These are phyloP conservation scores for Eucalyptus pumila DNA, from an alignment of 345 rosid genomes.

Conservation along the genomic window DNA sequence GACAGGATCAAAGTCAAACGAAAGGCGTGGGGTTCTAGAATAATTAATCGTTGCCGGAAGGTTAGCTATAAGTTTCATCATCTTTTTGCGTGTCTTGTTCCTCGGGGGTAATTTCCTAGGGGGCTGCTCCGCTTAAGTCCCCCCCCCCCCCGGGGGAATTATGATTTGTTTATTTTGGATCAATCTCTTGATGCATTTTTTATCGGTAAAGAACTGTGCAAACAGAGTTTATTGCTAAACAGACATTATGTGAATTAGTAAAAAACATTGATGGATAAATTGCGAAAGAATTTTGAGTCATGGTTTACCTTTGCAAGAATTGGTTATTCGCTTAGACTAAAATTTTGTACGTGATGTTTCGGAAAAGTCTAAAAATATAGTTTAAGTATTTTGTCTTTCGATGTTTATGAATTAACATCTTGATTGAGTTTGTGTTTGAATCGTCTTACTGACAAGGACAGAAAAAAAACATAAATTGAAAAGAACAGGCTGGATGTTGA, in stretches of 20 bases:
- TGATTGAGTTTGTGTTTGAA: neutral
- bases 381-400: rapidly evolving
- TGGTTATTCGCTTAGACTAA: neutral
- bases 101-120: neutral
- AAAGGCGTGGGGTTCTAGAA: neutral
- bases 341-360: rapidly evolving
- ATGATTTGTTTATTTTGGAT: neutral
- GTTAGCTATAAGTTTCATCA: neutral
- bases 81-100: neutral
- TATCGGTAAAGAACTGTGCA: neutral
- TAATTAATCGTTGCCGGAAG: neutral
- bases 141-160: neutral
- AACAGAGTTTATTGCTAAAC: neutral
- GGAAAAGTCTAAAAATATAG: neutral
- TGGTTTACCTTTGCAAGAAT: neutral
- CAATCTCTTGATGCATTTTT: neutral
- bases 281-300: neutral
- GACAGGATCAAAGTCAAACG: neutral
- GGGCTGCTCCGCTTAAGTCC: neutral
- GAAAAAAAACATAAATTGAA: neutral
- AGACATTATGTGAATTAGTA: neutral
- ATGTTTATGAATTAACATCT: rapidly evolving
- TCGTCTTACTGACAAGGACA: neutral
- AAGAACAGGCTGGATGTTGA: neutral
- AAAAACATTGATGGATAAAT: neutral